phyloP scores from a whole-genome alignment of 148 eudicot genomes.

The Polygonum maritimum region DNA sequence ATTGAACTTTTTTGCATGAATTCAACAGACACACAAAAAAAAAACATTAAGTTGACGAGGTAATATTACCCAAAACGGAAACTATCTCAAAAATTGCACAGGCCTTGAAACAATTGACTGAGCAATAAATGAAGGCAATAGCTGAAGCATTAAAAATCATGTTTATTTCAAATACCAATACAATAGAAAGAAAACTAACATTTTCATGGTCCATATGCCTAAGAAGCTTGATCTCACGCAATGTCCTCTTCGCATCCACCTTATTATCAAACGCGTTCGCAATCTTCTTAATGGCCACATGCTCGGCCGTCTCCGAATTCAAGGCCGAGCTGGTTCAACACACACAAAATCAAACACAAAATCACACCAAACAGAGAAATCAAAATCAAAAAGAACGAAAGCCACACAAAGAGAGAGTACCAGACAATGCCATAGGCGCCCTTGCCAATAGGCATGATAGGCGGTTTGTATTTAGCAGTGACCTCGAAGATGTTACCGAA shows the following conservation, averaged over 20 bases:
- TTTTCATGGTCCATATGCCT: constrained; percentile 98
- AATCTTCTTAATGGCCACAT: constrained; percentile 88
- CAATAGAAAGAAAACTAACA: constrained; percentile 36
- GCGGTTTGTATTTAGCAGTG: constrained; percentile 82
- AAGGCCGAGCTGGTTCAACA: constrained; percentile 48
- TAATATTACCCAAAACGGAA: neutral
- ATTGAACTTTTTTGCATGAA: neutral
- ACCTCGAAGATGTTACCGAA: constrained; percentile 89
- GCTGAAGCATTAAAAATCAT: neutral
- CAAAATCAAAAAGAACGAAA: neutral
- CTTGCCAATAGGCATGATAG: constrained; percentile 93
- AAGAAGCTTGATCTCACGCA: constrained; percentile 90
- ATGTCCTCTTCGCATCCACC: constrained; percentile 89
- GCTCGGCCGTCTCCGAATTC: constrained; percentile 87
- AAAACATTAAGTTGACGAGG: neutral
- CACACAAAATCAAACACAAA: neutral
- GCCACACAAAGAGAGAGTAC: constrained; percentile 19
- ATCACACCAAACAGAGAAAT: neutral
- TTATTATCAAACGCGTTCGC: constrained; percentile 93
- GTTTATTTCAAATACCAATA: neutral
- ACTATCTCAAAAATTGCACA: neutral
- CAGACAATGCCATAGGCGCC: constrained; percentile 99
- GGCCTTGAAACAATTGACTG: neutral
- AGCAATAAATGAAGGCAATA: constrained; percentile 7
- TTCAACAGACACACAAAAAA: neutral